Evolutionary conservation across 192 early-diverging fungal species (phyloP).

Genomic region (Coemansia sp.): DNA sequence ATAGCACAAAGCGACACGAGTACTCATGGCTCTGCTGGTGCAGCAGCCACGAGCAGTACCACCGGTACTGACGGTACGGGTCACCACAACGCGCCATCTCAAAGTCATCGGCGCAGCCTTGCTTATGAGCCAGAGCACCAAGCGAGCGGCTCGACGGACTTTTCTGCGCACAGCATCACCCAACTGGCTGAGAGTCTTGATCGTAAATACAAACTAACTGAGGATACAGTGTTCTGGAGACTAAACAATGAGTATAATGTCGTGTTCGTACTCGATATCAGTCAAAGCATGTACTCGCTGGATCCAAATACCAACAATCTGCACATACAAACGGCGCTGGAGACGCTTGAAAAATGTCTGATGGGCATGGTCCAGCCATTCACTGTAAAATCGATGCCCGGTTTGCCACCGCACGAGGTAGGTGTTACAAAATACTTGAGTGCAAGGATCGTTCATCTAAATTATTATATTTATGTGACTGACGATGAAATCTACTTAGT

Average conservation of each 20-base stretch:
- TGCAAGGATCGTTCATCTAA: neutral
- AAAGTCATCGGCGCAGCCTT: conserved; percentile 14
- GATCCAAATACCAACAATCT: conserved; percentile 48
- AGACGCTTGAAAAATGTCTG: conserved; percentile 54
- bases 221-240: conserved; percentile 52
- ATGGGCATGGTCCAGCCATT: conserved; percentile 53
- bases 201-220: conserved; percentile 50
- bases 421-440: conserved; percentile 1
- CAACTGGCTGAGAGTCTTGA: conserved; percentile 38
- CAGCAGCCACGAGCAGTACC: neutral
- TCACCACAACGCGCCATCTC: conserved; percentile 8
- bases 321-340: conserved; percentile 48
- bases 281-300: conserved; percentile 58
- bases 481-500: neutral
- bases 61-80: conserved; percentile 12
- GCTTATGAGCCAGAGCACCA: conserved; percentile 19
- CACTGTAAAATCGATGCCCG: conserved; percentile 30
- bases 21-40: conserved; percentile 1
- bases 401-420: conserved; percentile 38
- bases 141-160: neutral
- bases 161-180: conserved; percentile 13
- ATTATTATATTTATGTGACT: neutral
- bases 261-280: conserved; percentile 54
- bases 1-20: conserved; percentile 7
- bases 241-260: conserved; percentile 48